These are phyloP conservation scores for Kodamaea ohmeri DNA, from an alignment of 1,139 yeast genomes.

Conservation along the genomic window DNA sequence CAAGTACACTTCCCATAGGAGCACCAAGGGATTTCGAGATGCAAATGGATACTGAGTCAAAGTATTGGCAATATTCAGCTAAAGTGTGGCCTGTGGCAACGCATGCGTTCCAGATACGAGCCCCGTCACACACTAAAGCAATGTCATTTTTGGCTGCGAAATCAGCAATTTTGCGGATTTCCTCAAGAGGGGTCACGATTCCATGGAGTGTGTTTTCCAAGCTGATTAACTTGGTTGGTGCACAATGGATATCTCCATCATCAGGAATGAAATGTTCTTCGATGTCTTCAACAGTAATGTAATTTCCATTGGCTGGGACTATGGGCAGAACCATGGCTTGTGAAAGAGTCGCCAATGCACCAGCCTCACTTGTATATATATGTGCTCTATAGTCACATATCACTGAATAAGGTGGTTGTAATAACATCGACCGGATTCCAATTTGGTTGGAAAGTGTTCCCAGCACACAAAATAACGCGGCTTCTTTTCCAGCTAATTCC, in stretches of 20 bases:
- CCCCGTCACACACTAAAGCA: conserved; percentile 45
- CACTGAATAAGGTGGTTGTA: conserved; percentile 84
- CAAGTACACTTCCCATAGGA: conserved; percentile 46
- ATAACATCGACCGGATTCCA: conserved; percentile 72
- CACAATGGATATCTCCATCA: conserved; percentile 47
- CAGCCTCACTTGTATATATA: conserved; percentile 82
- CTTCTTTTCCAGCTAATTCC: conserved; percentile 72
- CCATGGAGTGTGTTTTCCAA: conserved; percentile 49
- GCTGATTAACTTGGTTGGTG: conserved; percentile 47
- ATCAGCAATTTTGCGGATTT: conserved; percentile 36
- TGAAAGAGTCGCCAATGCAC: conserved; percentile 83
- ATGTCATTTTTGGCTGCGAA: conserved; percentile 37
- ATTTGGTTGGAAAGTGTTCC: conserved; percentile 93
- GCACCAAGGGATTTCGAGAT: conserved; percentile 47
- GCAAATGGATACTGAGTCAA: conserved; percentile 47
- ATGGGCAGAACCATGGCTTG: conserved; percentile 93
- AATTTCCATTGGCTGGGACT: conserved; percentile 66
- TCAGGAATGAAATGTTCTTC: conserved; percentile 41
- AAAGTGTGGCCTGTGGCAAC: conserved; percentile 40
- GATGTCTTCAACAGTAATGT: conserved; percentile 49
- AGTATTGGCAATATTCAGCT: conserved; percentile 37
- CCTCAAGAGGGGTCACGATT: conserved; percentile 42
- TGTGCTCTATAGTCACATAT: conserved; percentile 86
- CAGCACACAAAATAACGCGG: conserved; percentile 80
- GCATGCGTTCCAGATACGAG: conserved; percentile 47